Evolutionary conservation across 2,329 filamentous ascomycete genomes (phyloP).

Genomic region (Microsporum audouinii): DNA sequence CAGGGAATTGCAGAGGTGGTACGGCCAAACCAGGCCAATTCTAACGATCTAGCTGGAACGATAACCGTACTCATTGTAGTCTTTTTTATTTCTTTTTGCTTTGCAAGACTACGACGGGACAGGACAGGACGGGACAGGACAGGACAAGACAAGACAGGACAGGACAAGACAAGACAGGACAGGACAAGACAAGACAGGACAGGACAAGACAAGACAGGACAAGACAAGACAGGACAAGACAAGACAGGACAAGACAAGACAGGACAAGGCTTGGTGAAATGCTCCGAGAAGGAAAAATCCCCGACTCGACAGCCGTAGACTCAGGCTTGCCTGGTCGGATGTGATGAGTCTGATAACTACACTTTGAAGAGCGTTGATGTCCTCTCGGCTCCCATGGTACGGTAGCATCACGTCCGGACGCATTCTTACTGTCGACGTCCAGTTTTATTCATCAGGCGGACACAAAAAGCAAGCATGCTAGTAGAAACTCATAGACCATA

Average conservation of each 20-base stretch:
- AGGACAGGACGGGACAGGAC: background rate
- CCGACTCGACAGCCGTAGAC: background rate
- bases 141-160: no score
- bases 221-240: background rate
- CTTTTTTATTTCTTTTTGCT: background rate
- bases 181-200: background rate
- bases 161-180: background rate
- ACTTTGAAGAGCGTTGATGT: background rate
- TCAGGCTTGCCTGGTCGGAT: background rate
- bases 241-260: background rate
- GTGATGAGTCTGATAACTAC: background rate
- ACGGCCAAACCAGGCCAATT: background rate
- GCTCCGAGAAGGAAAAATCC: background rate
- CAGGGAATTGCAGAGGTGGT: background rate
- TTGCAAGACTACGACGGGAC: background rate
- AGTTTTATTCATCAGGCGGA: background rate
- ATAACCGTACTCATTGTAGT: background rate
- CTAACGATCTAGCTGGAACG: background rate
- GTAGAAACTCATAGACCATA: background rate
- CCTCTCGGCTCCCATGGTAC: background rate
- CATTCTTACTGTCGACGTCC: background rate
- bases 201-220: background rate
- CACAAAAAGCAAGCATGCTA: slow-evolving; percentile 2
- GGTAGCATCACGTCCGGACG: background rate
- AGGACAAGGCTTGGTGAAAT: background rate